Evolutionary conservation across 176 grass and related monocot species (phyloP).

Genomic region (Tuctoria greenei): DNA sequence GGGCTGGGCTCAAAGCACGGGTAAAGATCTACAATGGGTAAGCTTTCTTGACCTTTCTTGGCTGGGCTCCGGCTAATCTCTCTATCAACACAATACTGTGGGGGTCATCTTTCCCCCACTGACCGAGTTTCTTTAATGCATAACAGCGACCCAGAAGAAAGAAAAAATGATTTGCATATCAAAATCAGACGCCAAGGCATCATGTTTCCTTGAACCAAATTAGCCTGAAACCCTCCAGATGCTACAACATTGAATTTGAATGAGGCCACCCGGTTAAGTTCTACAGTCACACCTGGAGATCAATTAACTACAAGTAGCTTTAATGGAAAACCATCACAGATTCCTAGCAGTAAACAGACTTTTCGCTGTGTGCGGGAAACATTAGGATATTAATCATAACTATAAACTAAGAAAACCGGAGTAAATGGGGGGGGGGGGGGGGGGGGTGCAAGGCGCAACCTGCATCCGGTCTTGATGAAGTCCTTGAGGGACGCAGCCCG

Average conservation of each 20-base stretch:
- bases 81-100: no score
- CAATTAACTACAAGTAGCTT: not conserved
- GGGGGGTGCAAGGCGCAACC: slow-evolving; percentile 39
- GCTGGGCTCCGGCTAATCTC: no score
- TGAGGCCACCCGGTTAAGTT: not conserved
- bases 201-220: not conserved
- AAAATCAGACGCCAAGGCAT: not conserved
- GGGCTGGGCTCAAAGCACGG: no score
- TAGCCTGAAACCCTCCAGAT: not conserved
- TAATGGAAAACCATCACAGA: not conserved
- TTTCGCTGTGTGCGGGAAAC: not conserved
- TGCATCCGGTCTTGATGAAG: slow-evolving; percentile 93
- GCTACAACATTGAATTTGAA: not conserved
- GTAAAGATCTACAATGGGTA: no score
- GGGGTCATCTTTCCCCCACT: no score
- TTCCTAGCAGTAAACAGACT: not conserved
- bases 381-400: not conserved
- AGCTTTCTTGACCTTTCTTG: no score
- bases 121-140: no score
- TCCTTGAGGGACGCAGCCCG: slow-evolving; percentile 74
- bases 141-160: not conserved
- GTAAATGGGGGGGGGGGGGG: not conserved
- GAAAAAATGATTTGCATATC: not conserved
- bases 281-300: not conserved
- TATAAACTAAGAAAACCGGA: not conserved